phyloP scores from a whole-genome alignment of 345 rosid genomes.

The Rhodamnia rubescens region DNA sequence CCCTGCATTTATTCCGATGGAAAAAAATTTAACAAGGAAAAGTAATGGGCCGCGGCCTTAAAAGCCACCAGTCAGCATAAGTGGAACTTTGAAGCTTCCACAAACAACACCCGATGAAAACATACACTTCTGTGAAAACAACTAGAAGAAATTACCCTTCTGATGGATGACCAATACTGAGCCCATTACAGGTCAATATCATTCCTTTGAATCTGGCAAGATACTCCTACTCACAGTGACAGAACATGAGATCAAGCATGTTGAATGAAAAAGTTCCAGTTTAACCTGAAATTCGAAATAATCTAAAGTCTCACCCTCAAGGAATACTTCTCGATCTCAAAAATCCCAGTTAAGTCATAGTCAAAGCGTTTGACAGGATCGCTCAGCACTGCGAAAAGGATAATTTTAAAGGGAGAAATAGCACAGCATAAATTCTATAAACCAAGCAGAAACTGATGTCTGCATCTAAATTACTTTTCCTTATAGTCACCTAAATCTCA shows the following conservation, averaged over 20 bases:
- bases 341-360: conserved; percentile 67
- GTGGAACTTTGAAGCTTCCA: not conserved
- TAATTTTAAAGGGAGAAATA: not conserved
- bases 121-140: not conserved
- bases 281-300: not conserved
- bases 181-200: conserved; percentile 87
- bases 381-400: conserved; percentile 43
- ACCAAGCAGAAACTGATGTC: not conserved
- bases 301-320: conserved; percentile 42
- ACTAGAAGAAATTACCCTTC: conserved; percentile 29
- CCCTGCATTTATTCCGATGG: not conserved
- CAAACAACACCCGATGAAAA: not conserved
- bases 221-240: conserved; percentile 46
- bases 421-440: not conserved
- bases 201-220: conserved; percentile 85
- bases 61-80: not conserved
- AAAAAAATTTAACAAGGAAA: not conserved
- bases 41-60: not conserved
- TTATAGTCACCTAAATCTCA: not conserved
- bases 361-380: conserved; percentile 70
- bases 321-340: conserved; percentile 70
- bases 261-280: not conserved
- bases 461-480: not conserved
- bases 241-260: not conserved
- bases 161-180: conserved; percentile 61